These are phyloP conservation scores for Aspergillus quadricinctus DNA, from an alignment of 2,329 filamentous ascomycete genomes.

Conservation along the genomic window DNA sequence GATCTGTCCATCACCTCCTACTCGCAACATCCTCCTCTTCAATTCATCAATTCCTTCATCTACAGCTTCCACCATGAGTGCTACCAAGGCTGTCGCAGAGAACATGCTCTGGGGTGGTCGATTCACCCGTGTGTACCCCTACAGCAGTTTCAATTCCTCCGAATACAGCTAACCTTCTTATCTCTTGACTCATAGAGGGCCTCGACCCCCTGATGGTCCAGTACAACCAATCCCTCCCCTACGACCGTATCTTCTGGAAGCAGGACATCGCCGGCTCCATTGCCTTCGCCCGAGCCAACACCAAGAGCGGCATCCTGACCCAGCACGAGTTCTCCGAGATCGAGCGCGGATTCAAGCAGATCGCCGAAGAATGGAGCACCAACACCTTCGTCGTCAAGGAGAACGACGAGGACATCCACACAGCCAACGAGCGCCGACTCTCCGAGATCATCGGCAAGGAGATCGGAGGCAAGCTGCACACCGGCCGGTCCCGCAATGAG, in stretches of 20 bases:
- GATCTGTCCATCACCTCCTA: not conserved
- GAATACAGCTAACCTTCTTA: constrained; percentile 15
- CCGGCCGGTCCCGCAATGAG: constrained; percentile 81
- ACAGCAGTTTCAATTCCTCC: constrained; percentile 9
- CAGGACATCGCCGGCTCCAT: constrained; percentile 78
- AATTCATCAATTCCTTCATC: constrained; percentile 4
- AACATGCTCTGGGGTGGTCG: constrained; percentile 60
- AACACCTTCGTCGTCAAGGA: constrained; percentile 34
- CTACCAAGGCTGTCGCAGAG: constrained; percentile 36
- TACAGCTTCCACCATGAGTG: constrained; percentile 28
- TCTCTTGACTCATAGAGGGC: constrained; percentile 52
- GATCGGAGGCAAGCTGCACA: constrained; percentile 84
- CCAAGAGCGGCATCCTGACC: constrained; percentile 68
- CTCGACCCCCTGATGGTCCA: constrained; percentile 81
- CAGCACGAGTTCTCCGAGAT: constrained; percentile 69
- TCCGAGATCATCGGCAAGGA: constrained; percentile 85
- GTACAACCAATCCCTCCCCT: constrained; percentile 78
- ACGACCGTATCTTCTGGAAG: constrained; percentile 72
- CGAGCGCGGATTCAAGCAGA: constrained; percentile 62
- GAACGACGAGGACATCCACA: constrained; percentile 60
- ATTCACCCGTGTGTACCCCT: constrained; percentile 50
- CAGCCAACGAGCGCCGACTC: constrained; percentile 66
- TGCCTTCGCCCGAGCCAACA: constrained; percentile 76
- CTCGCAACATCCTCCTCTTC: not conserved
- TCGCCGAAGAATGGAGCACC: constrained; percentile 44